These are phyloP conservation scores for Macrolepiota fuliginosa DNA, from an alignment of 768 basidiomycete genomes.

Conservation along the genomic window DNA sequence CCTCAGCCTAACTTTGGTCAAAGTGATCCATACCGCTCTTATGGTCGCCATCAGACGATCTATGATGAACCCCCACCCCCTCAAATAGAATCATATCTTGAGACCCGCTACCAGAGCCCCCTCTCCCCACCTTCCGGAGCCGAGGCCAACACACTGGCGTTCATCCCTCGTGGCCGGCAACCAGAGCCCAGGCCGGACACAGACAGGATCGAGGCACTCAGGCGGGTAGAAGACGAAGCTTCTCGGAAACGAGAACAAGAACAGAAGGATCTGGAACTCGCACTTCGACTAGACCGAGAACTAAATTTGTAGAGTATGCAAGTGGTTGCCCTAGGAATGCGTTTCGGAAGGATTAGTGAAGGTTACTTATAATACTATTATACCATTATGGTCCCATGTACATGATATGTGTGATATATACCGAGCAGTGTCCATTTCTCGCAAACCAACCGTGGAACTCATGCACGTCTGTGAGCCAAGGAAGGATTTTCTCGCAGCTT, in stretches of 20 bases:
- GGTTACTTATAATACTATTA: background rate
- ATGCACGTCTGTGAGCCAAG: conserved; percentile 8
- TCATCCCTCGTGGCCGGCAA: conserved; percentile 15
- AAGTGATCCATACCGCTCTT: conserved; percentile 7
- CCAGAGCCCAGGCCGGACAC: conserved; percentile 25
- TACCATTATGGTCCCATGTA: background rate
- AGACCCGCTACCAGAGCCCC: conserved; percentile 49
- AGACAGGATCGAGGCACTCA: conserved; percentile 28
- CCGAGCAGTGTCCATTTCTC: background rate
- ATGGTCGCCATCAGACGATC: background rate
- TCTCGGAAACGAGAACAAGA: conserved; percentile 37
- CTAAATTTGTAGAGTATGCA: conserved; percentile 35
- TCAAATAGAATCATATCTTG: conserved; percentile 36
- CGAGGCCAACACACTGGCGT: conserved; percentile 8
- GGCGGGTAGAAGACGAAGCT: conserved; percentile 38
- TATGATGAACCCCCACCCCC: background rate
- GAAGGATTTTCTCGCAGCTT: conserved; percentile 20
- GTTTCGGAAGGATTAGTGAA: background rate
- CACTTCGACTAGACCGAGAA: conserved; percentile 51
- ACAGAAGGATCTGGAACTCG: conserved; percentile 45
- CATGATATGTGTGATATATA: background rate
- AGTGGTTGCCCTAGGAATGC: background rate
- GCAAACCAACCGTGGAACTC: background rate
- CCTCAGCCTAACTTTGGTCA: conserved; percentile 6
- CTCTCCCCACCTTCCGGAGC: conserved; percentile 48